A percentile compares a stretch with the other conserved stretches of the same genome.
Evolutionary conservation across 1,284 basidiomycete species (phyloP).

Genomic region (Caloboletus firmus): DNA sequence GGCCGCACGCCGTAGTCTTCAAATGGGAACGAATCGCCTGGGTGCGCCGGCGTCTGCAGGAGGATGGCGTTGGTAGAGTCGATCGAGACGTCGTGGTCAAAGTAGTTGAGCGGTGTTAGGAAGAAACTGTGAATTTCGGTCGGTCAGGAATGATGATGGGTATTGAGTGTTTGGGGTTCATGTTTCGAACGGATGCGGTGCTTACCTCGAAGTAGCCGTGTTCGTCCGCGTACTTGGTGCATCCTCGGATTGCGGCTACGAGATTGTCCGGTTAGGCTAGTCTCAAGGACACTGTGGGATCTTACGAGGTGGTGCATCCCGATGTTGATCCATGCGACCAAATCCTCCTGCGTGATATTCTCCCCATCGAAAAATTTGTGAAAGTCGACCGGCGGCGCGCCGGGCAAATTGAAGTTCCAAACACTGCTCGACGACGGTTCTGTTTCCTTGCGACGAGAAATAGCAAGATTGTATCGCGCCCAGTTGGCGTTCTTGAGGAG

Average conservation of each 20-base stretch:
- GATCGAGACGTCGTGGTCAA: conserved; percentile 60
- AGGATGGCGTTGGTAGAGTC: conserved; percentile 57
- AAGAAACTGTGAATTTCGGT: conserved; percentile 45
- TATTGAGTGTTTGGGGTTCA: background rate
- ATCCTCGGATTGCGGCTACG: conserved; percentile 58
- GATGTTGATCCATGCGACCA: conserved; percentile 65
- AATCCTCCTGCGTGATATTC: conserved; percentile 57
- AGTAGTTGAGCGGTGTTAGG: conserved; percentile 63
- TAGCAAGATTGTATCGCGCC: conserved; percentile 62
- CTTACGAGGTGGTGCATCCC: conserved; percentile 60
- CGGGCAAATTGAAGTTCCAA: conserved; percentile 66
- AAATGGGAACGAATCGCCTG: conserved; percentile 42
- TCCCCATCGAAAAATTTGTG: conserved; percentile 65
- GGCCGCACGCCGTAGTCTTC: conserved; percentile 56
- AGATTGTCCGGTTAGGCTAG: background rate
- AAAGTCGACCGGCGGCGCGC: conserved; percentile 58
- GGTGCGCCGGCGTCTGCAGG: conserved; percentile 41
- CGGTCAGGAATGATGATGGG: background rate
- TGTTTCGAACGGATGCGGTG: background rate
- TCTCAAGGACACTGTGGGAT: background rate
- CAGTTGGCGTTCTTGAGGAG: conserved; percentile 62
- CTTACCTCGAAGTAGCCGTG: conserved; percentile 54
- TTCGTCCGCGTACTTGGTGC: conserved; percentile 62
- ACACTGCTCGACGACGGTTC: conserved; percentile 56
- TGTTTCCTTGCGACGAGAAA: conserved; percentile 57